Evolutionary conservation across 2,329 filamentous ascomycete genomes (phyloP).

Genomic region (Pseudocercospora macadamiae): DNA sequence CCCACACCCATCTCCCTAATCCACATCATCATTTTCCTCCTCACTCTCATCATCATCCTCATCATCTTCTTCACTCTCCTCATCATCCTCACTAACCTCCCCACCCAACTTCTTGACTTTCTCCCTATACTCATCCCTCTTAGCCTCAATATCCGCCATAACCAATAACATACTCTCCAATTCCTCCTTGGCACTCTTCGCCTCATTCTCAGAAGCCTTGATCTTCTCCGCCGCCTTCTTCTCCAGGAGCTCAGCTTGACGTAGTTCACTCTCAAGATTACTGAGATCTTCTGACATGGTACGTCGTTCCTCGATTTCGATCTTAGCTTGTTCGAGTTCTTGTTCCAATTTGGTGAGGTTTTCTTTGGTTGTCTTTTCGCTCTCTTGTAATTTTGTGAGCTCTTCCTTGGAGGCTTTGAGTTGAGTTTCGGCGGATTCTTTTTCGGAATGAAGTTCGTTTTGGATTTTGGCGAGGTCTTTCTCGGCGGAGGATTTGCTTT

Average conservation of each 20-base stretch:
- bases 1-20: neutral
- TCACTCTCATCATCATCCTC: slow-evolving; percentile 32
- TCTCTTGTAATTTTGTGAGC: neutral
- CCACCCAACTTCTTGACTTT: slow-evolving; percentile 36
- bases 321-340: neutral
- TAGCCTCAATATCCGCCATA: slow-evolving; percentile 53
- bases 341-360: neutral
- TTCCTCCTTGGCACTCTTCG: slow-evolving; percentile 28
- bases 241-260: neutral
- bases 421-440: slow-evolving; percentile 1
- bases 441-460: slow-evolving; percentile 12
- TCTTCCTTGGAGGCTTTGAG: slow-evolving; percentile 7
- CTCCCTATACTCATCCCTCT: slow-evolving; percentile 37
- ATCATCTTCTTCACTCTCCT: slow-evolving; percentile 34
- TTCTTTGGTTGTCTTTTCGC: neutral
- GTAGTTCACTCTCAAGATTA: too few species aligned
- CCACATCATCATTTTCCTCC: slow-evolving; percentile 24
- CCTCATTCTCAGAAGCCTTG: slow-evolving; percentile 19
- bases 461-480: slow-evolving; percentile 21
- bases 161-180: slow-evolving; percentile 44
- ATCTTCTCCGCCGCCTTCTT: slow-evolving; percentile 21
- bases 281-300: too few species aligned
- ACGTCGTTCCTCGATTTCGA: neutral
- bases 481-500: slow-evolving; percentile 15
- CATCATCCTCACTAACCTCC: slow-evolving; percentile 37